Evolutionary conservation across 2,329 filamentous ascomycete species (phyloP).

Genomic region (Epicoccum nigrum): DNA sequence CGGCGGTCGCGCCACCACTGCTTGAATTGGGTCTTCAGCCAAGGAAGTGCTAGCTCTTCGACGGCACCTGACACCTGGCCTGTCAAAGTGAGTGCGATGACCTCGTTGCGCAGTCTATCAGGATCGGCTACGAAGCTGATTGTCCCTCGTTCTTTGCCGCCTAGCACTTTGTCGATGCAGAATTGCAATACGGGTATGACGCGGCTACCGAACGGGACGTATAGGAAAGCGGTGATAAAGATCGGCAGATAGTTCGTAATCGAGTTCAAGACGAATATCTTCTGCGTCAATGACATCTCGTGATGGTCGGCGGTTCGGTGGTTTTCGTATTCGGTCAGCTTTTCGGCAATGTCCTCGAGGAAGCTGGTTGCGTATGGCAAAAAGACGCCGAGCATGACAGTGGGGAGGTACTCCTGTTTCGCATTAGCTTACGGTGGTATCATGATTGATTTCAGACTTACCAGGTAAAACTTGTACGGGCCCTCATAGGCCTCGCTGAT

Average conservation of each 20-base stretch:
- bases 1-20: constrained; percentile 42
- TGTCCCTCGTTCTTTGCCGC: constrained; percentile 15
- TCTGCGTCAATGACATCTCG: constrained; percentile 45
- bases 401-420: constrained; percentile 42
- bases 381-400: constrained; percentile 37
- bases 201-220: constrained; percentile 37
- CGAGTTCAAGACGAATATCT: constrained; percentile 44
- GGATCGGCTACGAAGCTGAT: constrained; percentile 35
- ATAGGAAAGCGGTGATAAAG: constrained; percentile 43
- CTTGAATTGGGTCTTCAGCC: constrained; percentile 34
- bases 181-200: constrained; percentile 34
- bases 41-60: constrained; percentile 41
- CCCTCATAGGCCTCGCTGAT: constrained; percentile 44
- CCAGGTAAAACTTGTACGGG: constrained; percentile 39
- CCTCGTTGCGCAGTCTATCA: constrained; percentile 40
- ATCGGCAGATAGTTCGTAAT: constrained; percentile 46
- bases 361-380: constrained; percentile 39
- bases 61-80: constrained; percentile 38
- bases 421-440: constrained; percentile 9
- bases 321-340: constrained; percentile 44
- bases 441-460: constrained; percentile 4
- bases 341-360: constrained; percentile 34
- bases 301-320: constrained; percentile 40
- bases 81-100: constrained; percentile 43
- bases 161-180: constrained; percentile 24